Evolutionary conservation across 164 flowering plant species (phyloP).

Genomic region (Platanus orientalis): DNA sequence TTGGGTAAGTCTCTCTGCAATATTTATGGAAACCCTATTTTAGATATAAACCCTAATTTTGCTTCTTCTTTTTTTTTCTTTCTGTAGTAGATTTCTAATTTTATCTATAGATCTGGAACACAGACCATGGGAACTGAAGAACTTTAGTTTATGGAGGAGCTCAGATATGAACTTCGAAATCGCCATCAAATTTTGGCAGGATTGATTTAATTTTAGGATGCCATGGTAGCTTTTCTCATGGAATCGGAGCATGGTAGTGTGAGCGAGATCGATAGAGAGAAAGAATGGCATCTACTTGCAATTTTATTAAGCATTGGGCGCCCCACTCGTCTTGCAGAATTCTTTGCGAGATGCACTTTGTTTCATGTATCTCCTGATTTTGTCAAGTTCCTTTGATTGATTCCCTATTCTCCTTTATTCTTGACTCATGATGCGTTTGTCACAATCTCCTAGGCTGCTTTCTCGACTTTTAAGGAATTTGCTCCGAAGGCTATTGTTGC

Average conservation of each 20-base stretch:
- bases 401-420: constrained; percentile 40
- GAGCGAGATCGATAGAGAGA: constrained; percentile 16
- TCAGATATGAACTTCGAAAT: not conserved
- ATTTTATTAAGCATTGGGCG: constrained; percentile 29
- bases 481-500: not conserved
- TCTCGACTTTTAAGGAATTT: constrained; percentile 17
- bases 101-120: not conserved
- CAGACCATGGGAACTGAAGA: not conserved
- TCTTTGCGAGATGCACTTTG: constrained; percentile 27
- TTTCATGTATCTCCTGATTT: constrained; percentile 24
- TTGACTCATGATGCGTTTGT: constrained; percentile 22
- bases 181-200: not conserved
- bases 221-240: constrained; percentile 18
- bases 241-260: not conserved
- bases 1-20: constrained; percentile 7
- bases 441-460: constrained; percentile 19
- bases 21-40: not conserved
- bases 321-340: constrained; percentile 28
- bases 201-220: not conserved
- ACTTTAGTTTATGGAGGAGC: constrained; percentile 5
- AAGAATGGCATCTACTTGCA: constrained; percentile 34
- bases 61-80: not conserved
- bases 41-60: constrained; percentile 9
- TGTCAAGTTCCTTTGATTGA: constrained; percentile 32
- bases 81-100: not conserved